phyloP scores from a whole-genome alignment of 352 stramenopile genomes.

The Pythium vanterpoolii region DNA sequence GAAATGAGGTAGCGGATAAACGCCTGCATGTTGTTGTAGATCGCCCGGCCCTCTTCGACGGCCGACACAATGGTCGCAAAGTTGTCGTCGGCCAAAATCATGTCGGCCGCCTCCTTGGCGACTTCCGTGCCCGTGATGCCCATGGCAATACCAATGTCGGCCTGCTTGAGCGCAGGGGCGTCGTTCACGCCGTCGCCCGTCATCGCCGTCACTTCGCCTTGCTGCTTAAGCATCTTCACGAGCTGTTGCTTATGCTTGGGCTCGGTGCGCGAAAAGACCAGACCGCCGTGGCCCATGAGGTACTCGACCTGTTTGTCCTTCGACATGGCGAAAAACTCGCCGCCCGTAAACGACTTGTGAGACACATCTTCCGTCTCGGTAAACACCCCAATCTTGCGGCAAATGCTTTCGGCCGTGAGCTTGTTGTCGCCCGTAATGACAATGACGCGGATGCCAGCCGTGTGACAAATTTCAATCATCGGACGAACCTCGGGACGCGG shows the following conservation, averaged over 20 bases:
- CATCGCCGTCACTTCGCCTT: slow-evolving; percentile 96
- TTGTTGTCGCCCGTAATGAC: slow-evolving; percentile 99
- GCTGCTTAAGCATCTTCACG: slow-evolving; percentile 94
- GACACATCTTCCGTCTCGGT: slow-evolving; percentile 78
- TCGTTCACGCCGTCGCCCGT: slow-evolving; percentile 99
- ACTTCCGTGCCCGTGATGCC: slow-evolving; percentile 98
- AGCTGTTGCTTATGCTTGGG: slow-evolving; percentile 97
- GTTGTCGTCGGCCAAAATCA: slow-evolving; percentile 98
- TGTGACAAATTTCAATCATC: slow-evolving; percentile 94
- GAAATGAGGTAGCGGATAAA: slow-evolving; percentile 99
- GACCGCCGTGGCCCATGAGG: slow-evolving; percentile 80
- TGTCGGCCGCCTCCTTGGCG: slow-evolving; percentile 97
- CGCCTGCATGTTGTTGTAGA: slow-evolving; percentile 97
- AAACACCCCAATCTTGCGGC: slow-evolving; percentile 97
- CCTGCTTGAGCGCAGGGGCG: slow-evolving; percentile 96
- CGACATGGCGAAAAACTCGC: slow-evolving; percentile 94
- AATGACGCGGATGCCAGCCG: slow-evolving; percentile 97
- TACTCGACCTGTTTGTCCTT: slow-evolving; percentile 90
- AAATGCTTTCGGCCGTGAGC: slow-evolving; percentile 97
- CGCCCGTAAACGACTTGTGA: slow-evolving; percentile 92
- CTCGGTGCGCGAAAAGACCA: slow-evolving; percentile 98
- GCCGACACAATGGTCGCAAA: slow-evolving; percentile 97
- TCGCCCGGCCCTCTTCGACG: slow-evolving; percentile 83
- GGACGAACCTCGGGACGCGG: slow-evolving; percentile 94
- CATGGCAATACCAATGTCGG: slow-evolving; percentile 99